Base-by-base conservation (phyloP, 495 filamentous ascomycete genomes). In the Tetracladium setigerum region DNA sequence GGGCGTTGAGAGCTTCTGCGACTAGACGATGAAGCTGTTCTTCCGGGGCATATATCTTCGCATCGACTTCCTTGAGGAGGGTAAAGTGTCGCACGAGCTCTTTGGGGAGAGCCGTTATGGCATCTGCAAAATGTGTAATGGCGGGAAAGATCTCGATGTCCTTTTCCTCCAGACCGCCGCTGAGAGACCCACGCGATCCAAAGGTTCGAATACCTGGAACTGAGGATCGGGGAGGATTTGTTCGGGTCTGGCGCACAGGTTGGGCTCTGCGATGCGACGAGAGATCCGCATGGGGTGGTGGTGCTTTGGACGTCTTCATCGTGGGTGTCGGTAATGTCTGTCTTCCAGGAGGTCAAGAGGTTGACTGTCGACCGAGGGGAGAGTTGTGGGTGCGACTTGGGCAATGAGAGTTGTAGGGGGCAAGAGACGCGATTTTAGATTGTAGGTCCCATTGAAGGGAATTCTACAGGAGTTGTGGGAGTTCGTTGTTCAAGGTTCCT, bases 81-180 rank as follows among this genome's bases (percentile, higher is more conserved):
- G 89, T 92, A 59, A 95, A 95, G 63, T 99, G 91, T 50, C 88
- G 78, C 46, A 95, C 86, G 44, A 95, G 87, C 60, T 99, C 92
- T 61, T 88, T 86, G 7, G 92, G 92, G 5, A 99, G 81, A 18
- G 94, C 91, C 15, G 85, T 84, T 55, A 96, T 86, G 38, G 89
- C 81, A 64, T 97, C 89, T 46, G 90, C 84, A 65, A 97, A 99
- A 67, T 91, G 86, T 22, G 87, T 89, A 50, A 96, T 83, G 18
- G 89, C 94, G 43, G 92, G 94, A 56, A 91, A 94, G 69, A 98
- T 74, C 53, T 82, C 68, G 62, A 73, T 74, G 52, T 70, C 70
- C 41, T 74, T 64, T 32, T 54, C 52, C 7, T 55, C 53, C 13
- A 54, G 48, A 41, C 57, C 66, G 54, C 60, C 57, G 48, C 65